These are phyloP conservation scores for Pseudisothecium myosuroides DNA, from an alignment of 225 moss, liverwort and hornwort species.

Conservation along the genomic window DNA sequence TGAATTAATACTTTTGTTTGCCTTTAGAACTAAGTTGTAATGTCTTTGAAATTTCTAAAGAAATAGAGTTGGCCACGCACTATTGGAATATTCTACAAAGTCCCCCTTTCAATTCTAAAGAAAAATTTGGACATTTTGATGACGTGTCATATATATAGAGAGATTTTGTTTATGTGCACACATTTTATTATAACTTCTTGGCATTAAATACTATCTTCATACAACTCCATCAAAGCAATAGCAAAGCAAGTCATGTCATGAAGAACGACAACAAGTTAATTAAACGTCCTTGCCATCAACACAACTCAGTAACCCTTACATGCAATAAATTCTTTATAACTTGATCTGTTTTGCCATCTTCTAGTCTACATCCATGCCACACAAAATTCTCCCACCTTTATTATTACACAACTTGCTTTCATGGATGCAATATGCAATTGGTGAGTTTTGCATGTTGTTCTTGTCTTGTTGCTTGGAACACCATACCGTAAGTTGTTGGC, in stretches of 20 bases:
- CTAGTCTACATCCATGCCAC: background rate
- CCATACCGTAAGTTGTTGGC: background rate
- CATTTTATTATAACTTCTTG: background rate
- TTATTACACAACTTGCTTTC: background rate
- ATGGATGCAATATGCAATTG: background rate
- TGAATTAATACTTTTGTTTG: background rate
- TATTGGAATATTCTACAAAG: background rate
- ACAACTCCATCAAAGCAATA: background rate
- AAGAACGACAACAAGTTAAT: background rate
- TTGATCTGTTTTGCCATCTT: background rate
- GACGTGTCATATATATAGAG: accelerated
- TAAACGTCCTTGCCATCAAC: accelerated
- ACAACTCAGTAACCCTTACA: background rate
- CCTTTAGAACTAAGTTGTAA: background rate
- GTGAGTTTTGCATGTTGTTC: accelerated
- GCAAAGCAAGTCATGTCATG: background rate
- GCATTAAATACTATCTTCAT: background rate
- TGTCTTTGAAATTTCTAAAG: accelerated
- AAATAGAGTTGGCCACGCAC: accelerated
- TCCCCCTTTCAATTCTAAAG: background rate
- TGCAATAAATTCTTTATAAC: no score
- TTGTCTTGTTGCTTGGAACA: background rate
- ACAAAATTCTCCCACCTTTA: no score
- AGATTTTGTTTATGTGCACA: background rate
- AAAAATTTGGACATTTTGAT: background rate